phyloP scores from a whole-genome alignment of 2,329 filamentous ascomycete species.

The Orbilia oligospora region DNA sequence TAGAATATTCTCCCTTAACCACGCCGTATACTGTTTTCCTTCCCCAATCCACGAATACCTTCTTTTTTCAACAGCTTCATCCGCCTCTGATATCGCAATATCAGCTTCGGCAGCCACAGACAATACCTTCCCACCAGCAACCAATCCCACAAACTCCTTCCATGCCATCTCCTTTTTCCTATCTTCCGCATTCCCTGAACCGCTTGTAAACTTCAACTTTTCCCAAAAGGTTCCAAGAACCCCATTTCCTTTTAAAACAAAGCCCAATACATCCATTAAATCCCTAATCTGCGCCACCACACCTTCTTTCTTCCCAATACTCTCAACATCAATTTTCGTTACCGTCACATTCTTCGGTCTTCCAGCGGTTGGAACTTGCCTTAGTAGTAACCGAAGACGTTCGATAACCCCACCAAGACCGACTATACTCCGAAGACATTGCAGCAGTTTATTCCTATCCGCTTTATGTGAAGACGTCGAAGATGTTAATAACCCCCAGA shows the following conservation, averaged over 20 bases:
- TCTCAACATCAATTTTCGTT: constrained; percentile 60
- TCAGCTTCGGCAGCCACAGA: constrained; percentile 73
- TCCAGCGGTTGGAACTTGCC: constrained; percentile 67
- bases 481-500: constrained; percentile 77
- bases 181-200: constrained; percentile 63
- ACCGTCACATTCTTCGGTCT: constrained; percentile 47
- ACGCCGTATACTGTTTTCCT: constrained; percentile 76
- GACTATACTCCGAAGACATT: constrained; percentile 79
- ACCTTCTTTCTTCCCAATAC: constrained; percentile 64
- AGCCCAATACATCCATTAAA: constrained; percentile 68
- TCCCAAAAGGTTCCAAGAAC: constrained; percentile 62
- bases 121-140: constrained; percentile 75
- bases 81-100: constrained; percentile 64
- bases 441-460: constrained; percentile 72
- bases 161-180: constrained; percentile 72
- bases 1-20: constrained; percentile 78
- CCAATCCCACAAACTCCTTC: constrained; percentile 75
- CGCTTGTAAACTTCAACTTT: constrained; percentile 65
- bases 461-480: constrained; percentile 65
- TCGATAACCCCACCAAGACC: constrained; percentile 83
- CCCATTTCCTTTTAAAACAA: constrained; percentile 57
- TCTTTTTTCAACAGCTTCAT: constrained; percentile 38
- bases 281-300: constrained; percentile 66
- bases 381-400: constrained; percentile 76
- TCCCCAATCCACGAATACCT: constrained; percentile 74